A percentile compares a stretch with the other conserved stretches of the same genome.
Evolutionary conservation across 2,329 filamentous ascomycete genomes (phyloP).

Genomic region (Apiospora kogelbergensis): DNA sequence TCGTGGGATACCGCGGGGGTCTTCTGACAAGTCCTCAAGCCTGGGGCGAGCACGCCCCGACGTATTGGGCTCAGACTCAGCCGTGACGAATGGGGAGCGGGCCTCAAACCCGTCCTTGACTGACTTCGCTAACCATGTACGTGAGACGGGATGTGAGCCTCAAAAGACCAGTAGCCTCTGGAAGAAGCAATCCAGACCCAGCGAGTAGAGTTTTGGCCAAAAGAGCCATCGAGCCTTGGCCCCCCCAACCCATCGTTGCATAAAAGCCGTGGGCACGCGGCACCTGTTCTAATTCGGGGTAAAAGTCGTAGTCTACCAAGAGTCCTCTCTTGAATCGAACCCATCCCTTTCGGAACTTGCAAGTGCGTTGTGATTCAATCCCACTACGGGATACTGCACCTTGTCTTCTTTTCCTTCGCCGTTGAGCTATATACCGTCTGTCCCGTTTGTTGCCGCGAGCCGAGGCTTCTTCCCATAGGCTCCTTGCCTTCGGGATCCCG

Average conservation of each 20-base stretch:
- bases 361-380: not conserved
- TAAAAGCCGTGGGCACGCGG: not conserved
- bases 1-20: not conserved
- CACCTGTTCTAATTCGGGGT: not conserved
- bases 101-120: not conserved
- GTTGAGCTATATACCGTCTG: not conserved
- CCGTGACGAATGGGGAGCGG: not conserved
- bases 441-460: not conserved
- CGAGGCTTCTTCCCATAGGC: not conserved
- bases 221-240: not conserved
- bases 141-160: slow-evolving; percentile 5
- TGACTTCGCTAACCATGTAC: not conserved
- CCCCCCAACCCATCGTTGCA: not conserved
- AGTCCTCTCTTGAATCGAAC: not conserved
- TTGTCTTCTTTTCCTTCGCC: not conserved
- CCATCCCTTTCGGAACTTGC: not conserved
- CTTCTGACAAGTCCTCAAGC: not conserved
- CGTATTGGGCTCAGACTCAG: not conserved
- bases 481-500: not conserved
- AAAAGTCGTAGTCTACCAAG: not conserved
- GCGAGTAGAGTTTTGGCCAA: not conserved
- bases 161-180: not conserved
- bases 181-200: not conserved
- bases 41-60: not conserved
- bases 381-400: not conserved